phyloP scores from a whole-genome alignment of 345 rosid genomes.

The Lepidium sativum region DNA sequence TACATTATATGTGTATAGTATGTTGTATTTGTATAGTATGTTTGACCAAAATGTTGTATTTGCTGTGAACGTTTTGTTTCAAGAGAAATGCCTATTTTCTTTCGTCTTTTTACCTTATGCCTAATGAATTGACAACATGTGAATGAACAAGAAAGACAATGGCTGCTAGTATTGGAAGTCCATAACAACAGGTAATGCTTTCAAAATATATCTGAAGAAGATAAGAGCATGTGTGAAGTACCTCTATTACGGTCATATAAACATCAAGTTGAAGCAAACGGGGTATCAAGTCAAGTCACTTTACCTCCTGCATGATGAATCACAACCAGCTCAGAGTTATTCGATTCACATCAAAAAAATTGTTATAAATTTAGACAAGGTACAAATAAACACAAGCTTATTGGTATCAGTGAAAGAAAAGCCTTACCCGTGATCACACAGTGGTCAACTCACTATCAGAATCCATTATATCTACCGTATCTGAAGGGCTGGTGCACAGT shows the following conservation, averaged over 20 bases:
- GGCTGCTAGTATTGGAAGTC: neutral
- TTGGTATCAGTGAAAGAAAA: neutral
- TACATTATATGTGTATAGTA: neutral
- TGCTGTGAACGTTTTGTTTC: slow-evolving; percentile 5
- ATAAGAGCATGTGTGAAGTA: neutral
- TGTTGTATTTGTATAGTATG: too few species aligned
- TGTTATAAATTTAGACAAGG: neutral
- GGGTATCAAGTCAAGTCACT: slow-evolving; percentile 8
- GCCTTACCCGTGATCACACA: slow-evolving; percentile 9
- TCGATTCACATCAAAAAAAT: neutral
- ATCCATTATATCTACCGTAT: slow-evolving; percentile 19
- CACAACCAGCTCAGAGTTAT: neutral
- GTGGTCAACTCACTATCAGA: slow-evolving; percentile 35
- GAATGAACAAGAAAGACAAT: neutral
- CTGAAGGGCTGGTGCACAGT: slow-evolving; percentile 6
- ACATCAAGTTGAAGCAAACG: slow-evolving; percentile 13
- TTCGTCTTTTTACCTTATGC: neutral
- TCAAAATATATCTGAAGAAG: neutral
- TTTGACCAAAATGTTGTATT: too few species aligned
- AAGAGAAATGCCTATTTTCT: slow-evolving; percentile 3
- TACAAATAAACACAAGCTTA: neutral
- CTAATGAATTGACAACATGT: neutral
- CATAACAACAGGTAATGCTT: slow-evolving; percentile 10
- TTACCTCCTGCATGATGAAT: slow-evolving; percentile 5
- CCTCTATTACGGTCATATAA: slow-evolving; percentile 18